A percentile compares a stretch with the other conserved stretches of the same genome.
These are phyloP conservation scores for Solanum tarijense DNA, from an alignment of 257 asterid species.

Conservation along the genomic window DNA sequence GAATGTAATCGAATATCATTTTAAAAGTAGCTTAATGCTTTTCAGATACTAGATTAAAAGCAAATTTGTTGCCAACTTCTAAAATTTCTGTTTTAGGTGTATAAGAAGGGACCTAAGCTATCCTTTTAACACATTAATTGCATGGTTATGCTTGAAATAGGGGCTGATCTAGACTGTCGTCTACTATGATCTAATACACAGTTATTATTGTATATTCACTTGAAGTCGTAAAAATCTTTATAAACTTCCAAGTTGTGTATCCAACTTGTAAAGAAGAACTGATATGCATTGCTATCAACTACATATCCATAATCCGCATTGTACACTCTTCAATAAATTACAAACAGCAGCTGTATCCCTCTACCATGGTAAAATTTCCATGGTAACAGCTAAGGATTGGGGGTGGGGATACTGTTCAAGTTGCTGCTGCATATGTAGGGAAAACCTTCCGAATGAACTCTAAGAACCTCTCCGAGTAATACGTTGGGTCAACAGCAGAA, in stretches of 20 bases:
- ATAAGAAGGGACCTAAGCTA: background rate
- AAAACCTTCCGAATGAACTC: constrained; percentile 81
- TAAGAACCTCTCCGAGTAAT: constrained; percentile 72
- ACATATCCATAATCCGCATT: background rate
- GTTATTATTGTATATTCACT: background rate
- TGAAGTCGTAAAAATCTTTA: background rate
- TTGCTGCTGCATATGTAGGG: constrained; percentile 35
- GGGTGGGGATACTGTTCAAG: background rate
- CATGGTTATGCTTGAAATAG: background rate
- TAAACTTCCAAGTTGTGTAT: background rate
- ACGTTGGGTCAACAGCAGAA: constrained; percentile 88
- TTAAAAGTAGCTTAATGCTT: background rate
- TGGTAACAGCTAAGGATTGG: background rate
- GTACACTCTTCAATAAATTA: background rate
- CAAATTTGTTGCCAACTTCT: background rate
- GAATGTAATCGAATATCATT: background rate
- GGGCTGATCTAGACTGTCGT: background rate
- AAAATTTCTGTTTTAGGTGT: background rate
- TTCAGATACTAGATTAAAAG: background rate
- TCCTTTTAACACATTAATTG: background rate
- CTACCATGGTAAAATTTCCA: background rate
- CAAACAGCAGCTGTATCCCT: background rate
- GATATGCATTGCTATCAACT: background rate
- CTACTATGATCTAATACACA: background rate
- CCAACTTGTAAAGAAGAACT: background rate